Base-by-base conservation (phyloP, 305 asterid species). In the Coffea humblotiana region DNA sequence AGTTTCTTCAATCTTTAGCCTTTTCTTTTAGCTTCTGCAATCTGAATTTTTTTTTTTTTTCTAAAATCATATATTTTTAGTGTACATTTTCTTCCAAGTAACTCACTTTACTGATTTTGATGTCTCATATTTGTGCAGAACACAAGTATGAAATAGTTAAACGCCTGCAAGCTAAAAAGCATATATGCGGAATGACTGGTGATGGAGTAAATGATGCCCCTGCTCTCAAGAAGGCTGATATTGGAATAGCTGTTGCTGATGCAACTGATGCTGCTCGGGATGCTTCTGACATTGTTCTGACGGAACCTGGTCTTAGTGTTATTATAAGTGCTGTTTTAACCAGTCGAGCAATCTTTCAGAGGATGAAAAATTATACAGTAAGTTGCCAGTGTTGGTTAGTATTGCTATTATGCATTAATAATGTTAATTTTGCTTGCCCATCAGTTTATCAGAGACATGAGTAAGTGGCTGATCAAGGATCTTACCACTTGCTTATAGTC, bases 301-400 rank as follows among this genome's bases (percentile, higher is more conserved):
- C 98, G 1, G 94, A 93, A 85, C 97, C 97, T 75, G 98, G 98
- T 71, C 91, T 92, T 16, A 91, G 98, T 82, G 96, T 93, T 23
- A 93, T 92, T 83, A 92, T 93, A 79, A 92, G 97, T 84, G 98
- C 97, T 66, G 98, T 93, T 68, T 88, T 92, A 80, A 92, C 97
- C 21, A 93, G 96, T 84, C 89, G 96, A 76, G 95, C 95, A 81
- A 91, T 91, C 86, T 93, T 93, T 78, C 96, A 91, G 82, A 84
- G 97, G 85, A 91, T 91, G 96, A 91, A 89, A 81, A 92, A 93
- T 78, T 93, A 90, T 76, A 93, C 96, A 1, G 96, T 89, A 89
- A 81, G 85, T 81, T 81, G 80, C 79, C 3, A 51, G 56, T 51
- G 16, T 48, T 48, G 51, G 51, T 48, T 48, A 48, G 51, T 48